Evolutionary conservation across 257 asterid genomes (phyloP), one percentile per base, ranked within the genome.

Genomic region (Nemophila menziesii): DNA sequence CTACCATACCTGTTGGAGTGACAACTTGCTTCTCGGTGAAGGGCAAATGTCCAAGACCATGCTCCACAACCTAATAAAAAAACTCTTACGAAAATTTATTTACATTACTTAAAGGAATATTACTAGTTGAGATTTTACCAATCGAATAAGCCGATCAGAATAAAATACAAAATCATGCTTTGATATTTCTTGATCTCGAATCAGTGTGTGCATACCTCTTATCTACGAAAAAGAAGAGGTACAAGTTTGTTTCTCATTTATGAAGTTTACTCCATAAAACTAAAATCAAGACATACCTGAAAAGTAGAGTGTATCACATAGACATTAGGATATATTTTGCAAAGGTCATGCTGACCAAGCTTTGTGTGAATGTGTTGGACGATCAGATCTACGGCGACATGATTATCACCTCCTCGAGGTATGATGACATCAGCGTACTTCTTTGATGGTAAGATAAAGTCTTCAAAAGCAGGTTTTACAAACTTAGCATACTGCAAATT

Each of bases 321-420:
- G n/a, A 90, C 55, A 65, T 85, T 85, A 33, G 99, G 93, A 77
- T 81, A 85, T 43, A 85, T 82, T 85, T 90, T 90, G 73, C 99
- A 90, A 56, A 90, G 99, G 65, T 90, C 94, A 29, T 90, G 96
- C 68, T 90, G 99, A 47, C 99, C 99, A 45, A 90, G 96, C 67
- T 90, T 90, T 21, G 96, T 85, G 57, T 85, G 87, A 58, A 90
- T 77, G 68, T 90, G 99, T 60, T 90, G 99, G 47, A 90, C 99
- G 43, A 90, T 90, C 83, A 90, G 75, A 77, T 90, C 96, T 42
- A 90, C 77, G 40, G 99, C 99, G 45, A 90, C 96, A 62, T 75
- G 94, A 70, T 90, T 90, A 70, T 90, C 99, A 64, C 99, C 99
- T 55, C 99, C 99, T 34, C 96, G 96, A 20, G 99, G 99, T 59